Conservation (phyloP, 176 grass and related monocot species). For the Avena sativa region DNA sequence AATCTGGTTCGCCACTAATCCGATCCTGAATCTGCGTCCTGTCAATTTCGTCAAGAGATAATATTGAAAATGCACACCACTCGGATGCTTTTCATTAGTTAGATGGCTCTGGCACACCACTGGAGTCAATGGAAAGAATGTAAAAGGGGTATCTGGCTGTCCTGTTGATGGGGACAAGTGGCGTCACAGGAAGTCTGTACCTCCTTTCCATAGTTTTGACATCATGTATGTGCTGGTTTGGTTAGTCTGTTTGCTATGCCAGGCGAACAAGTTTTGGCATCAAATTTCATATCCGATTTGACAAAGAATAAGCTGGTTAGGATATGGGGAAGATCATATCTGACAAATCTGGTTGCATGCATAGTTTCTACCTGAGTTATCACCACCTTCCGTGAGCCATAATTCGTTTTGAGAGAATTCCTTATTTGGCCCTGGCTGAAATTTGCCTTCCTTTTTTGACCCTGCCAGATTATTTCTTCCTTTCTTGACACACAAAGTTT, state of each 20-base stretch:
- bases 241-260: not conserved
- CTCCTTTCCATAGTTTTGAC: not conserved
- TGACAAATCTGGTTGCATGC: not conserved
- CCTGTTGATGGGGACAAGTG: not conserved
- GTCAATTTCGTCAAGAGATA: not conserved
- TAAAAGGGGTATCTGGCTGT: slow-evolving; percentile 8
- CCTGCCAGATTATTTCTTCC: too few relatives aligned
- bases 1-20: not conserved
- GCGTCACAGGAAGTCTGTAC: not conserved
- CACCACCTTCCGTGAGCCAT: not conserved
- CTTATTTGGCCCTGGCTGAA: too few relatives aligned
- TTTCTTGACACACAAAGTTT: too few relatives aligned
- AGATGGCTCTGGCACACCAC: not conserved
- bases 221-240: not conserved
- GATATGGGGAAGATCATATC: not conserved
- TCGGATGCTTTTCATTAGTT: not conserved
- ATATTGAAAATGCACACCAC: not conserved
- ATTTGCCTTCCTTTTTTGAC: too few relatives aligned
- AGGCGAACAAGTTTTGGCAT: not conserved
- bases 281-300: not conserved
- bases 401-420: not conserved
- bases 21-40: not conserved
- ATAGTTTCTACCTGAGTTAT: slow-evolving; percentile 19
- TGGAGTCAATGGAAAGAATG: not conserved
- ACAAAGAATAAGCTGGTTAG: not conserved